Percentiles rank a stretch among this genome's conserved stretches.
Evolutionary conservation across 257 asterid species (phyloP).

Genomic region (Solanum infundibuliforme): DNA sequence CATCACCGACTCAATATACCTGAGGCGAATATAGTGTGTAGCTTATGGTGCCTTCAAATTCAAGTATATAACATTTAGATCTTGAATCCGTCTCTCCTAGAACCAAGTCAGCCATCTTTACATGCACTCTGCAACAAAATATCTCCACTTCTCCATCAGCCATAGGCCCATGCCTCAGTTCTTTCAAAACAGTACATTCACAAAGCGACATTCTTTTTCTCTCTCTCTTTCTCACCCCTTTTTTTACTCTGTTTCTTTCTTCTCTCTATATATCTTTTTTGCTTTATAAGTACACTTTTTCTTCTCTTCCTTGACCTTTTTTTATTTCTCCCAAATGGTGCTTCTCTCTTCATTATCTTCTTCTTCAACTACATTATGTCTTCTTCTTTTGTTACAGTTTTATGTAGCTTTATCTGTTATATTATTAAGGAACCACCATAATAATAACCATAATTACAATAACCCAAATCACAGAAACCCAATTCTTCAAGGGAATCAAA

Average conservation of each 20-base stretch:
- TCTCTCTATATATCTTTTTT: background rate
- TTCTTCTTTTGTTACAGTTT: conserved; percentile 17
- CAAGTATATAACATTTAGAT: accelerated
- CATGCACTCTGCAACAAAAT: conserved; percentile 31
- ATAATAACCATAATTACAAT: background rate
- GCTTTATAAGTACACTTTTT: background rate
- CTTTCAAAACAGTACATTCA: background rate
- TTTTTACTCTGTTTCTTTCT: background rate
- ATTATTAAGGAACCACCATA: conserved; percentile 28
- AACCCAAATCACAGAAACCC: conserved; percentile 27
- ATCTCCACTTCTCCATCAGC: background rate
- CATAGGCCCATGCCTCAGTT: background rate
- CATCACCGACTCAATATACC: too few relatives aligned
- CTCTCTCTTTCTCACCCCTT: background rate
- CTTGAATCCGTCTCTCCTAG: too few relatives aligned
- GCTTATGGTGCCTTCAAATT: background rate
- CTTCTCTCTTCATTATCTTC: conserved; percentile 1
- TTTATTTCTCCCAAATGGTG: conserved; percentile 29
- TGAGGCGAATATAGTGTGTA: accelerated
- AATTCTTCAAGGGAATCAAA: conserved; percentile 38
- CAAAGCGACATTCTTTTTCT: background rate
- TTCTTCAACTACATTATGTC: conserved; percentile 13
- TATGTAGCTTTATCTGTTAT: conserved; percentile 34
- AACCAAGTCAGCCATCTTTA: conserved; percentile 15
- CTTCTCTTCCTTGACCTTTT: background rate